Evolutionary conservation across 2,329 filamentous ascomycete genomes (phyloP), one percentile per base, ranked within the genome.

Genomic region (Aspergillus latus): DNA sequence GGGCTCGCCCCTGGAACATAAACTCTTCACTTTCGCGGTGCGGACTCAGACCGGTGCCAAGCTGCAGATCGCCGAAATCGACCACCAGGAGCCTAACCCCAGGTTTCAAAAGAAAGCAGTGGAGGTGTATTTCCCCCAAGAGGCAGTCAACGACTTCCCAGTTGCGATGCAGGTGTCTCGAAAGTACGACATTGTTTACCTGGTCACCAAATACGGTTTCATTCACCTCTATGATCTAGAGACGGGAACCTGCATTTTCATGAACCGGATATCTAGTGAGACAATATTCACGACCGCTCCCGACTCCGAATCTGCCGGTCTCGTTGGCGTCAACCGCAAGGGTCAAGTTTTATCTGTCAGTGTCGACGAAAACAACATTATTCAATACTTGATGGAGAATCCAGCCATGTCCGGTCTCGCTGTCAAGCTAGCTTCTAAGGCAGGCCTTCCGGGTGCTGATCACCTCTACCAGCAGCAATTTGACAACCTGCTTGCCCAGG

Each of bases 221-320:
- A 97, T 99, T 68, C 94, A 99, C 77, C 84, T 99, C 26, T 97
- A 99, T 78, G 95, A 99, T 70, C 85, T 99, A 56, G 95, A 99
- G 80, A 94, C 90, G 6, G 95, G 90, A 57, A 89, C 89, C 10
- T 95, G 91, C 73, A 94, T 99, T 72, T 99, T 97, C 84, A 95
- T 99, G 92, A 99, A 99, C 82, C 89, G 95, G 67, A 99, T 99
- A 69, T 99, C 94, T 34, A 96, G 92, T 80, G 94, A 99, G 73
- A 99, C 94, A 28, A 97, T 99, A 73, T 99, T 99, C 79, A 95
- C 93, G 28, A 97, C 92, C 16, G 88, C 90, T 46, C 80, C 87
- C 36, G 94, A 99, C 72, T 83, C 84, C 53, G 87, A 92, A 21
- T 95, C 91, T 15, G 85, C 88, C 45, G 95, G 95, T 66, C 88